Base-by-base conservation (phyloP, 176 grass and related monocot species). In the Elaeis guineensis region DNA sequence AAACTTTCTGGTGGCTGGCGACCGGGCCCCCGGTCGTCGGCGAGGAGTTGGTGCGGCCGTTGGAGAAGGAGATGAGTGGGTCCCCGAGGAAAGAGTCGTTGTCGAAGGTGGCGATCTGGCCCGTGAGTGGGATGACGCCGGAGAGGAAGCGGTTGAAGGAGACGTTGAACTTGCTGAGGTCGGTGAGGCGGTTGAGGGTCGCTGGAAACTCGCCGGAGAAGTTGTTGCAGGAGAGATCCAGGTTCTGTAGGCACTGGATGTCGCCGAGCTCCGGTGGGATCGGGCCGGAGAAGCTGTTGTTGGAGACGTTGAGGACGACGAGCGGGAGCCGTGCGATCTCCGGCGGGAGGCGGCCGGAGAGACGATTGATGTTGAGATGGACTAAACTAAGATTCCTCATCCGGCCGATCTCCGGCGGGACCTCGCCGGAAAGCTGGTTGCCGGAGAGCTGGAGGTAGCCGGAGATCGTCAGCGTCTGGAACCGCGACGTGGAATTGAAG, bases 141-240 rank as follows among this genome's bases (percentile, higher is more conserved):
- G 76, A 77, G 55, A 97, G 79, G 0, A 91, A 74, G 5, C 50
- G 81, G 58, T 97, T 97, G 78, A 80, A 85, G 0, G 93, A 97
- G 60, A 70, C 84, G 22, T 97, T 97, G 80, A 97, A 97, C 66
- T 80, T 73, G 35, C 32, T 66, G 24, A 97, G 81, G 5, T 71
- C 62, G 14, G 69, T 69, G 7, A 97, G 75, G 49, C 69, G 4
- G 66, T 74, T 80, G 30, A 97, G 54, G 69, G 62, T 91, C n/a
- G 19, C 17, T 21, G 87, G 93, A 55, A 97, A 73, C 62, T 83
- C 69, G 51, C 84, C 87, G 16, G 93, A 97, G 62, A 97, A 82
- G 59, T 91, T 97, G 70, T 97, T 97, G 72, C 7, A 50, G 0
- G 93, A 91, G 1, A 97, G 25, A 66, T 97, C 93, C 39, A 91